Percentiles rank a stretch among this genome's conserved stretches.
These are phyloP conservation scores for Coemansia sp. DNA, from an alignment of 192 early-diverging fungal species.

Conservation along the genomic window DNA sequence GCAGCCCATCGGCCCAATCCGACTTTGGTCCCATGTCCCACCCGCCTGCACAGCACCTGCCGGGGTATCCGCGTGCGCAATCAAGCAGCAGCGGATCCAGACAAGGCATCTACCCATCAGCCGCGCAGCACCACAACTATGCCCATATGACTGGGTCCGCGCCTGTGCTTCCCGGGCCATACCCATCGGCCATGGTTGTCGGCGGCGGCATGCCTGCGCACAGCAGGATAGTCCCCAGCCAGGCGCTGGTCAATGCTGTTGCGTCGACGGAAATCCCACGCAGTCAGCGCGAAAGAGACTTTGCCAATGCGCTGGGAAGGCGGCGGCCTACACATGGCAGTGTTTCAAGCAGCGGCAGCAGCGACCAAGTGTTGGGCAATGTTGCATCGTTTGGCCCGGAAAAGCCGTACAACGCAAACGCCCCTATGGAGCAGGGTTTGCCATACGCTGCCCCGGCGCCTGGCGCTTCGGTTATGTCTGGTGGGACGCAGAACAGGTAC, in stretches of 20 bases:
- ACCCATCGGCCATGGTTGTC: slow-evolving; percentile 51
- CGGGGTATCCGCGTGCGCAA: slow-evolving; percentile 29
- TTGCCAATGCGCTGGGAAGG: slow-evolving; percentile 40
- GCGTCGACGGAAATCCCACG: slow-evolving; percentile 34
- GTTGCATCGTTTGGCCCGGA: slow-evolving; percentile 12
- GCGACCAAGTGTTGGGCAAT: not conserved
- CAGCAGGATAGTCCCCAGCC: slow-evolving; percentile 39
- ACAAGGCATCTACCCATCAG: slow-evolving; percentile 2
- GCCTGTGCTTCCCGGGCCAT: slow-evolving; percentile 13
- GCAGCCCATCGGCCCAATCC: slow-evolving; percentile 30
- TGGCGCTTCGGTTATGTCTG: not conserved
- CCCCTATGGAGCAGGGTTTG: slow-evolving; percentile 11
- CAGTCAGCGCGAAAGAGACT: slow-evolving; percentile 44
- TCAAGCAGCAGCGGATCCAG: slow-evolving; percentile 4
- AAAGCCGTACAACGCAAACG: slow-evolving; percentile 39
- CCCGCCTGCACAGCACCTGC: slow-evolving; percentile 5
- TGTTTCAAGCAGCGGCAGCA: slow-evolving; percentile 24
- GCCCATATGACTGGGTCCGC: not conserved
- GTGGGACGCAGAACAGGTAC: slow-evolving; percentile 28
- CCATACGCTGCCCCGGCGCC: not conserved
- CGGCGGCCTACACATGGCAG: slow-evolving; percentile 40
- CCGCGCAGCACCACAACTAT: slow-evolving; percentile 10
- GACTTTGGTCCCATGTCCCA: slow-evolving; percentile 15
- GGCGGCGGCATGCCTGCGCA: slow-evolving; percentile 45
- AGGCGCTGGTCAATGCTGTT: slow-evolving; percentile 38